Percentiles rank a stretch among this genome's conserved stretches.
phyloP scores from a whole-genome alignment of 2,329 filamentous ascomycete genomes.

The Diaporthe amygdali region DNA sequence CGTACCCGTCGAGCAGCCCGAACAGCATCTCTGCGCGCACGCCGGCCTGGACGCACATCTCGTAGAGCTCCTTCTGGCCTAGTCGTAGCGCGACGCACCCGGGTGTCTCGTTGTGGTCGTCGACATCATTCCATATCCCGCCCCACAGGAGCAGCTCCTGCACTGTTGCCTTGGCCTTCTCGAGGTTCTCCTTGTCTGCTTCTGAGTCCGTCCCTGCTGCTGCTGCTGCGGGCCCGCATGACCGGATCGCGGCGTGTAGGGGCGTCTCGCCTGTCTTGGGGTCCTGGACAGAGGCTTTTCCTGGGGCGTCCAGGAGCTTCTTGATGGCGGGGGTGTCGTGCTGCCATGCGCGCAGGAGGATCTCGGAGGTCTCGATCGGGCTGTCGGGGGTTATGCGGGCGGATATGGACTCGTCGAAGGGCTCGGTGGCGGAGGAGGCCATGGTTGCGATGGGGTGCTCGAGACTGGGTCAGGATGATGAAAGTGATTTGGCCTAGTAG shows the following conservation, averaged over 20 bases:
- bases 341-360: slow-evolving; percentile 60
- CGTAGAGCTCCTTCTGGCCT: slow-evolving; percentile 74
- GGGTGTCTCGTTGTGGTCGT: slow-evolving; percentile 85
- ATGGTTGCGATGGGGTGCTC: not conserved
- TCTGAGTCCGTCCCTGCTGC: slow-evolving; percentile 33
- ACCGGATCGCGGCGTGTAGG: slow-evolving; percentile 87
- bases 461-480: not conserved
- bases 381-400: slow-evolving; percentile 59
- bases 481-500: not conserved
- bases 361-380: slow-evolving; percentile 53
- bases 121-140: slow-evolving; percentile 97
- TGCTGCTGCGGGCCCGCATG: slow-evolving; percentile 57
- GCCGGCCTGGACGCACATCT: slow-evolving; percentile 85
- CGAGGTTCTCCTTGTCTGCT: slow-evolving; percentile 43
- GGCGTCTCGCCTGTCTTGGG: slow-evolving; percentile 85
- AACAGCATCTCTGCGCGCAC: slow-evolving; percentile 89
- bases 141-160: slow-evolving; percentile 82
- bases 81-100: slow-evolving; percentile 82
- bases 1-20: slow-evolving; percentile 81
- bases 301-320: slow-evolving; percentile 69
- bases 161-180: slow-evolving; percentile 71
- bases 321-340: slow-evolving; percentile 71
- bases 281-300: slow-evolving; percentile 78
- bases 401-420: slow-evolving; percentile 53
- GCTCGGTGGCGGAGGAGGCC: slow-evolving; percentile 31